Evolutionary conservation across 495 filamentous ascomycete species (phyloP).

Genomic region (Lasiosphaeria hispida): DNA sequence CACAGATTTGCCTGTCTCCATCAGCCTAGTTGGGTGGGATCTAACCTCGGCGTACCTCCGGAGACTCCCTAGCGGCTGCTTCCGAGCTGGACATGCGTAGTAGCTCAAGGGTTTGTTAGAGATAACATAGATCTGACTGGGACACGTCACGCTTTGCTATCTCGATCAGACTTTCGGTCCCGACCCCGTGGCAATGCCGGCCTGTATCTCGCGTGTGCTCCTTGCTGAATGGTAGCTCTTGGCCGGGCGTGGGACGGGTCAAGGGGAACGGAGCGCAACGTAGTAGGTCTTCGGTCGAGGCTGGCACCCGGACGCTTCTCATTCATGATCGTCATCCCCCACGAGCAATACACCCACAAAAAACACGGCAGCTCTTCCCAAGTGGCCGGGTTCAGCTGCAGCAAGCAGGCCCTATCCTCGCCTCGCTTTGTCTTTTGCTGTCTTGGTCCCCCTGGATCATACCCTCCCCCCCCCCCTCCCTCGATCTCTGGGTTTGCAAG

Average conservation of each 20-base stretch:
- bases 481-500: conserved; percentile 7
- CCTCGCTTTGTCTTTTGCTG: conserved; percentile 8
- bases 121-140: no score
- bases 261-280: not conserved
- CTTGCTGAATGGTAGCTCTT: not conserved
- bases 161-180: not conserved
- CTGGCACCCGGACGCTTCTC: conserved; percentile 9
- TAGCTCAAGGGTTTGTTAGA: no score
- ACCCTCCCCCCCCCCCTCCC: not conserved
- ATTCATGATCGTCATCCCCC: conserved; percentile 16
- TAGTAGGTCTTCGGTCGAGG: not conserved
- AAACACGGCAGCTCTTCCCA: not conserved
- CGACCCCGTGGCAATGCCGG: conserved; percentile 10
- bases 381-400: conserved; percentile 14
- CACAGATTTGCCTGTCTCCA: not conserved
- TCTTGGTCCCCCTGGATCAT: conserved; percentile 9
- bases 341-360: conserved; percentile 10
- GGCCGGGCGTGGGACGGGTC: conserved; percentile 1
- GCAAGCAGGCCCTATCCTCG: conserved; percentile 3
- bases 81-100: no score
- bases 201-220: conserved; percentile 7
- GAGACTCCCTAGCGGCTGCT: no score
- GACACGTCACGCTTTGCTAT: not conserved
- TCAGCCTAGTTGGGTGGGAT: no score
- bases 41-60: no score